Evolutionary conservation across 129 eudicot species (phyloP).

Genomic region (Scalesia atractyloides): DNA sequence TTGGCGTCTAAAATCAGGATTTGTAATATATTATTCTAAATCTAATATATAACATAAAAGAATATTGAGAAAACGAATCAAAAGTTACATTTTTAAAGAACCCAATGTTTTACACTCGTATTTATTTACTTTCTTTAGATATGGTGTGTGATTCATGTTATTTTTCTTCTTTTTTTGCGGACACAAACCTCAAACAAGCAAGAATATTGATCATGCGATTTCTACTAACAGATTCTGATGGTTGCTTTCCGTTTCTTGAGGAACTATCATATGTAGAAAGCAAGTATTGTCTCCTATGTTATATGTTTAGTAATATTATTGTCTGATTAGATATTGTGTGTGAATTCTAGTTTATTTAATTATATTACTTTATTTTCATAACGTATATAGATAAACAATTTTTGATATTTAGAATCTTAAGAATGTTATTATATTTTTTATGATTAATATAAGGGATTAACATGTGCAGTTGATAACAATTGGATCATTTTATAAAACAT

Average conservation of each 20-base stretch:
- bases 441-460: background rate
- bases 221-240: background rate
- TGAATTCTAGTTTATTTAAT: background rate
- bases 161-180: background rate
- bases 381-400: background rate
- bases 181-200: background rate
- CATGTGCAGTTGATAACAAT: no score
- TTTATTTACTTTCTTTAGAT: background rate
- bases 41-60: no score
- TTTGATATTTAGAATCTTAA: background rate
- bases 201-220: slow-evolving; percentile 10
- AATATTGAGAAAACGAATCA: no score
- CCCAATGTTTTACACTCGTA: no score
- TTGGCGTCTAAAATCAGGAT: no score
- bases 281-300: background rate
- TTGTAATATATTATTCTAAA: no score
- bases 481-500: no score
- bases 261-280: background rate
- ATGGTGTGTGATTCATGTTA: background rate
- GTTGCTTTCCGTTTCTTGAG: background rate
- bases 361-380: background rate
- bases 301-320: background rate
- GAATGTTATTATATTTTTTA: background rate
- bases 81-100: no score
- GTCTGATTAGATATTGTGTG: background rate